Percentiles rank a stretch among this genome's conserved stretches.
These are phyloP conservation scores for Skeletonema potamos DNA, from an alignment of 108 stramenopile genomes.

Conservation along the genomic window DNA sequence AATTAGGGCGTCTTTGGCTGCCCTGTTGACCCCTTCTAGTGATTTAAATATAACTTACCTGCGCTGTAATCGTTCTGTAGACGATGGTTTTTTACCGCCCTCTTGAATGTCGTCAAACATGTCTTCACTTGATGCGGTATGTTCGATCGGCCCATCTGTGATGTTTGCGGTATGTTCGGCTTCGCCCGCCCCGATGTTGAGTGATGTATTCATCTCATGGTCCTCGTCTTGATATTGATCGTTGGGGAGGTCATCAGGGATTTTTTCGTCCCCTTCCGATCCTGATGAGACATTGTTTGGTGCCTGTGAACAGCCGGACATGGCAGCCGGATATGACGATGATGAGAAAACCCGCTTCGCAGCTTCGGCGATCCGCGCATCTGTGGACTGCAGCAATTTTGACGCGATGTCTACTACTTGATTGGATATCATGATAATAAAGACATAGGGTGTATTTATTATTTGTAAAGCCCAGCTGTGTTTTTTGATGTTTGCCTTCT, in stretches of 20 bases:
- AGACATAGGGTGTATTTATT: background rate
- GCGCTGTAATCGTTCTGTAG: conserved; percentile 36
- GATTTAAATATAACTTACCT: conserved; percentile 26
- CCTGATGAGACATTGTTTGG: background rate
- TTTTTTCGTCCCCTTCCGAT: background rate
- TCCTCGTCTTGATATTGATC: background rate
- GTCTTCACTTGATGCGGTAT: conserved; percentile 3
- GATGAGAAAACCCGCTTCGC: conserved; percentile 46
- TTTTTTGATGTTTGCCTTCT: background rate
- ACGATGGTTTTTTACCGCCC: conserved; percentile 24
- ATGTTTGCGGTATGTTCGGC: conserved; percentile 3
- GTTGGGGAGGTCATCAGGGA: background rate
- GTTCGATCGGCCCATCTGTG: background rate
- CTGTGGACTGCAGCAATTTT: conserved; percentile 38
- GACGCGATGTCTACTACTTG: conserved; percentile 40
- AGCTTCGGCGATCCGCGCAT: conserved; percentile 45
- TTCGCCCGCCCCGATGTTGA: background rate
- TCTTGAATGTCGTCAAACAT: conserved; percentile 2
- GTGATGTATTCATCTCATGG: background rate
- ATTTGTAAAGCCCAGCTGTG: background rate
- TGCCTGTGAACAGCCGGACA: background rate
- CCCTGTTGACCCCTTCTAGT: background rate
- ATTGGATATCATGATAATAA: background rate
- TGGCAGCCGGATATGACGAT: background rate
- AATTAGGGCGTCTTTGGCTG: background rate